A percentile compares a stretch with the other conserved stretches of the same genome.
phyloP scores from a whole-genome alignment of 768 basidiomycete species.

The Trametes cubensis region DNA sequence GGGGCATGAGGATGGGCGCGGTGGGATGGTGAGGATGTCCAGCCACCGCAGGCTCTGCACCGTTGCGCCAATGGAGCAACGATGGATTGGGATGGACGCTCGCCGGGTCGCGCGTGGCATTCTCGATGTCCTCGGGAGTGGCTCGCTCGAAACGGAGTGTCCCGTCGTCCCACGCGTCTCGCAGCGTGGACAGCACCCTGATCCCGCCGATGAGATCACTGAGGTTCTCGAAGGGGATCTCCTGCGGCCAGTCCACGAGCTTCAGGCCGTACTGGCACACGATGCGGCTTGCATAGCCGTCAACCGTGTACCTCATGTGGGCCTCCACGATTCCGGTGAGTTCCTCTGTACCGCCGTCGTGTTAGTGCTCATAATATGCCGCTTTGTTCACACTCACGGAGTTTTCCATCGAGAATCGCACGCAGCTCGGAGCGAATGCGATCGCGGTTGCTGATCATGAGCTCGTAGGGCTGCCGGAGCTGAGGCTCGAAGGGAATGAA shows the following conservation, averaged over 20 bases:
- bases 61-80: no score
- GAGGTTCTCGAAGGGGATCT: neutral
- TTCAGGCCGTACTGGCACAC: neutral
- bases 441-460: neutral
- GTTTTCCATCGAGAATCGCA: neutral
- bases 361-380: neutral
- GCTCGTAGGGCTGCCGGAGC: neutral
- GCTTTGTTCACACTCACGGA: neutral
- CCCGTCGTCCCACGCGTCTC: neutral
- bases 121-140: neutral
- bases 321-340: neutral
- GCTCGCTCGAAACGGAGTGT: neutral
- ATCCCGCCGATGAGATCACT: neutral
- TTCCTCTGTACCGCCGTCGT: neutral
- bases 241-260: neutral
- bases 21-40: neutral
- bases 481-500: no score
- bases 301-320: neutral
- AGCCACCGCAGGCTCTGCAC: no score
- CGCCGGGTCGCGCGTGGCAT: neutral
- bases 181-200: neutral
- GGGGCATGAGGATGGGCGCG: neutral
- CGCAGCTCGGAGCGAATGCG: neutral
- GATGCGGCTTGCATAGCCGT: neutral
- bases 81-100: neutral